These are phyloP conservation scores for Takashimella tepidaria DNA, from an alignment of 1,284 basidiomycete genomes.

Conservation along the genomic window DNA sequence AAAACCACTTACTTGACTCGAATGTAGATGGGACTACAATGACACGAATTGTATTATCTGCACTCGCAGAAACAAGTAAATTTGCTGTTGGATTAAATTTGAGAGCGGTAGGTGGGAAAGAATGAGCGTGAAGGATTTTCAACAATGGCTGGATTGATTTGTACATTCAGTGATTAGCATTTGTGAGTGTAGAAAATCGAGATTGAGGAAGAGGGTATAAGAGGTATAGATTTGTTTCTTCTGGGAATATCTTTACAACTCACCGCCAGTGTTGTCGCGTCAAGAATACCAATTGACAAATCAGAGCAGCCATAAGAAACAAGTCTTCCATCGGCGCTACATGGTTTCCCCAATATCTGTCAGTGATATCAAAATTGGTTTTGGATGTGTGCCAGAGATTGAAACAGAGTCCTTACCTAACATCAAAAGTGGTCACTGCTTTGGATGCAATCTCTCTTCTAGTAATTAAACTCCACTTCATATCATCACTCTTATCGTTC, in stretches of 20 bases:
- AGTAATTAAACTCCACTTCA: constrained; percentile 45
- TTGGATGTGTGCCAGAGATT: too few relatives aligned
- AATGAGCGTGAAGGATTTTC: constrained; percentile 86
- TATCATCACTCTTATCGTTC: constrained; percentile 12
- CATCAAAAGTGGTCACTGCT: constrained; percentile 77
- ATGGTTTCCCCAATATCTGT: too few relatives aligned
- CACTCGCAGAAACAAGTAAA: constrained; percentile 84
- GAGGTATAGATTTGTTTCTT: too few relatives aligned
- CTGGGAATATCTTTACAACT: constrained; percentile 39
- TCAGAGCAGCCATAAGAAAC: constrained; percentile 87
- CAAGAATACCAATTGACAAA: constrained; percentile 75
- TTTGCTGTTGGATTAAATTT: constrained; percentile 77
- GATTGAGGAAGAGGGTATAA: background rate
- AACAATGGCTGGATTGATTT: constrained; percentile 61
- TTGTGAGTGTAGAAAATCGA: background rate
- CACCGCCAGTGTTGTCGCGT: constrained; percentile 72
- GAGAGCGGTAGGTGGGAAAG: constrained; percentile 86
- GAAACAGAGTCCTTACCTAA: too few relatives aligned
- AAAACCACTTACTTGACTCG: constrained; percentile 40
- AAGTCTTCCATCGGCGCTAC: constrained; percentile 72
- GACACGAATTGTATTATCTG: constrained; percentile 82
- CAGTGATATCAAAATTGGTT: too few relatives aligned
- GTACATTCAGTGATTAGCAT: background rate
- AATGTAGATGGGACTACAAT: constrained; percentile 62
- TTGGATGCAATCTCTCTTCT: constrained; percentile 59